Evolutionary conservation across 108 stramenopile species (phyloP).

Genomic region (Cyclostephanos invisitatus): DNA sequence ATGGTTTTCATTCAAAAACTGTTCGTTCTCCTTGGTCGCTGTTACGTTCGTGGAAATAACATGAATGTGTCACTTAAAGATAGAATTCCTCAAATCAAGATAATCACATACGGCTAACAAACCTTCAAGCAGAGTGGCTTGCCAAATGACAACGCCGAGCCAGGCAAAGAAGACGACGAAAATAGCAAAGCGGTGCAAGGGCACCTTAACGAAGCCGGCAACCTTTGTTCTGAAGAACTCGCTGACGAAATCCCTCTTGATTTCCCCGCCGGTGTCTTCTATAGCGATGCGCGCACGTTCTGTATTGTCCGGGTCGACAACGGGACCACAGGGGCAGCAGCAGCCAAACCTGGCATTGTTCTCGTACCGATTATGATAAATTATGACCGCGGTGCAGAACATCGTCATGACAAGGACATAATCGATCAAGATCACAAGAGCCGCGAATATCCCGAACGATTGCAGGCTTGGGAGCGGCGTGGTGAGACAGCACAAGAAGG

Average conservation of each 20-base stretch:
- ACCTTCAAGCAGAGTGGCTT: conserved; percentile 44
- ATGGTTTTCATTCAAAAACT: conserved; percentile 51
- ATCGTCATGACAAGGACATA: conserved; percentile 64
- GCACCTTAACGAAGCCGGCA: conserved; percentile 38
- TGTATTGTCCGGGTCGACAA: conserved; percentile 23
- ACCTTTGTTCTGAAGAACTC: conserved; percentile 47
- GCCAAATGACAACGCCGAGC: conserved; percentile 39
- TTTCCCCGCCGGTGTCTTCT: conserved; percentile 23
- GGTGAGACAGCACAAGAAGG: conserved; percentile 56
- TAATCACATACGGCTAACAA: neutral
- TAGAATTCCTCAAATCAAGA: neutral
- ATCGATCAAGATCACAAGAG: conserved; percentile 57
- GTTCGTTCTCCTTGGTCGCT: conserved; percentile 51
- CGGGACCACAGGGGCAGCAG: conserved; percentile 40
- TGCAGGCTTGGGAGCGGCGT: conserved; percentile 49
- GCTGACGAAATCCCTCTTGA: conserved; percentile 47
- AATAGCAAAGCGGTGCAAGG: conserved; percentile 25
- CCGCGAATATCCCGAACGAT: conserved; percentile 62
- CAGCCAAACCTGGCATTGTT: conserved; percentile 30
- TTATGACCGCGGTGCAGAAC: conserved; percentile 60
- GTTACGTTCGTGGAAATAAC: neutral
- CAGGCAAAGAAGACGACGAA: conserved; percentile 38
- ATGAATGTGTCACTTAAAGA: neutral
- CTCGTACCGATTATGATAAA: conserved; percentile 58
- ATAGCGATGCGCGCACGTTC: conserved; percentile 21